A percentile compares a stretch with the other conserved stretches of the same genome.
These are phyloP conservation scores for Camelina laxa DNA, from an alignment of 345 rosid species.

Conservation along the genomic window DNA sequence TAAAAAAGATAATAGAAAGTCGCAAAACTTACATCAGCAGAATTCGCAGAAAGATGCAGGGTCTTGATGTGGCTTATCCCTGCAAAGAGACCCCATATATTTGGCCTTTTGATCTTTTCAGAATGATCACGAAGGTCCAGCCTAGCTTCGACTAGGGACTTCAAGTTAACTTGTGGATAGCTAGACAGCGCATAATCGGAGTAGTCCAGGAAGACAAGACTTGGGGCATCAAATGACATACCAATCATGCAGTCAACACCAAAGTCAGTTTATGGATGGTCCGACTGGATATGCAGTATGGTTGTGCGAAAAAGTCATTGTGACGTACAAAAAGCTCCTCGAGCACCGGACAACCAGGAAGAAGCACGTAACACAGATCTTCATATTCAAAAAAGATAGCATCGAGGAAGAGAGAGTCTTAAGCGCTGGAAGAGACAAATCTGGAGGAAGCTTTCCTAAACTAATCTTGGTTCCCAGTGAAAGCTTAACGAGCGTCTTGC, in stretches of 20 bases:
- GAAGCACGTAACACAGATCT: conserved; percentile 4
- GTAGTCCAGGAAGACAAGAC: background rate
- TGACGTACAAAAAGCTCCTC: background rate
- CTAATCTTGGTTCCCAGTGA: background rate
- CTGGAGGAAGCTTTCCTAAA: background rate
- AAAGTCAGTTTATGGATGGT: background rate
- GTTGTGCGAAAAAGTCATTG: background rate
- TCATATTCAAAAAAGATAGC: background rate
- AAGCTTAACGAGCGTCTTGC: conserved; percentile 29
- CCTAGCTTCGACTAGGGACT: background rate
- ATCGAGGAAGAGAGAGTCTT: conserved; percentile 18
- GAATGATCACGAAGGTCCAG: background rate
- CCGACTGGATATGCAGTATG: background rate
- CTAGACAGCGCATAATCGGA: background rate
- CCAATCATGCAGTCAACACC: background rate
- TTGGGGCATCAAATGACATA: background rate
- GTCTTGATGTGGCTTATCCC: conserved; percentile 7
- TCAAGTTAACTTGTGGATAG: background rate
- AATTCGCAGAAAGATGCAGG: background rate
- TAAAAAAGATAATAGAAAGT: too few species aligned
- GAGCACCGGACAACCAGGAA: conserved; percentile 14
- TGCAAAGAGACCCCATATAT: background rate
- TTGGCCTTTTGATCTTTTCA: background rate
- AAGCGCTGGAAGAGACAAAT: conserved; percentile 24
- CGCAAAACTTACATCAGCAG: background rate